Evolutionary conservation across 2,329 filamentous ascomycete species (phyloP).

Genomic region (Intubia oerlemansii): DNA sequence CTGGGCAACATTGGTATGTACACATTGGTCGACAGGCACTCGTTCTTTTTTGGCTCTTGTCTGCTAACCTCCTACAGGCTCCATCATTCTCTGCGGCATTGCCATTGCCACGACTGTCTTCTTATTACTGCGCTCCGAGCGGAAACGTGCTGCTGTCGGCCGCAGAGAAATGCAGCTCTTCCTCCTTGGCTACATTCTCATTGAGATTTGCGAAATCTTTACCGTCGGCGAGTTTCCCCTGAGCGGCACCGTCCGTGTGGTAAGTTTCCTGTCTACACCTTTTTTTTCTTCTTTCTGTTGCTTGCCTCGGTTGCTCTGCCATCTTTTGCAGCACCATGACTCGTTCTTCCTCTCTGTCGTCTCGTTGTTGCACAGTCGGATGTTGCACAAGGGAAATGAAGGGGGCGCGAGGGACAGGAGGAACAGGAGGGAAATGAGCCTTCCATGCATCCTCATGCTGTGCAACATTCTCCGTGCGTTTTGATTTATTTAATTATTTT

Average conservation of each 20-base stretch:
- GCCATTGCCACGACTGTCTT: conserved; percentile 48
- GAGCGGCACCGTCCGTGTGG: conserved; percentile 45
- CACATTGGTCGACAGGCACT: background rate
- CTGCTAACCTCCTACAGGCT: conserved; percentile 32
- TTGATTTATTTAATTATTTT: too few relatives aligned
- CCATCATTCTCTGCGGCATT: conserved; percentile 61
- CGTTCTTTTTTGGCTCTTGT: background rate
- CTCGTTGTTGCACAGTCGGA: background rate
- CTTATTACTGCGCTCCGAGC: conserved; percentile 61
- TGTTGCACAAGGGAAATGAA: too few relatives aligned
- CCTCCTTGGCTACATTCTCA: conserved; percentile 63
- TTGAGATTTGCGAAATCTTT: conserved; percentile 92
- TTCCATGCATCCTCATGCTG: too few relatives aligned
- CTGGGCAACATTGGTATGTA: conserved; percentile 67
- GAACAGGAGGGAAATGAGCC: too few relatives aligned
- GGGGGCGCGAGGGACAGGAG: too few relatives aligned
- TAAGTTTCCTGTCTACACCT: too few relatives aligned
- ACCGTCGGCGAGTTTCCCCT: conserved; percentile 79
- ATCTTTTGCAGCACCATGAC: too few relatives aligned
- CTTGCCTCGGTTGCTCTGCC: too few relatives aligned
- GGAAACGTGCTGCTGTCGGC: conserved; percentile 83
- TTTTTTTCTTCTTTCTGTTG: too few relatives aligned
- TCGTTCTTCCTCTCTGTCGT: too few relatives aligned
- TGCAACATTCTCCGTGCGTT: too few relatives aligned
- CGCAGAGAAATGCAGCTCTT: conserved; percentile 96